A percentile compares a stretch with the other conserved stretches of the same genome.
Evolutionary conservation across 306 rosid genomes (phyloP).

Genomic region (Begonia fuchsioides): DNA sequence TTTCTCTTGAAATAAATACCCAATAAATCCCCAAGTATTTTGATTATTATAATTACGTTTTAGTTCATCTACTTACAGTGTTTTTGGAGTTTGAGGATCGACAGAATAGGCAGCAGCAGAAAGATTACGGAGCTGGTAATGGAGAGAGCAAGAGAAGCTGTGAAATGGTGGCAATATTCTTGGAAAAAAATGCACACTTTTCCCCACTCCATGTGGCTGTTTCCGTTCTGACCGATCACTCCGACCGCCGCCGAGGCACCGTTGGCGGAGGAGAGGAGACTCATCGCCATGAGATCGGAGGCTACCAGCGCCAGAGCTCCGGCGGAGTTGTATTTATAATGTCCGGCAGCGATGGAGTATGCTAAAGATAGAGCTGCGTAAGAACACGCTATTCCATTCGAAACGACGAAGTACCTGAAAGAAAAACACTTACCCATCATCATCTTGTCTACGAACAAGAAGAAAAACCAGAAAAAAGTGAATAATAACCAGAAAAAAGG

Average conservation of each 20-base stretch:
- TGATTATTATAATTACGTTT: no score
- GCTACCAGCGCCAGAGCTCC: constrained; percentile 9
- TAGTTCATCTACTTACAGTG: constrained; percentile 6
- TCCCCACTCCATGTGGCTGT: constrained; percentile 48
- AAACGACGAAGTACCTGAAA: constrained; percentile 39
- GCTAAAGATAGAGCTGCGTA: constrained; percentile 37
- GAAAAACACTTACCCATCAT: background rate
- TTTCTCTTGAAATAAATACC: no score
- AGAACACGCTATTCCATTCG: constrained; percentile 43
- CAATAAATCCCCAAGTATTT: no score
- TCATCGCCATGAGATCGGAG: constrained; percentile 27
- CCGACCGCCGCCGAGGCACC: constrained; percentile 49
- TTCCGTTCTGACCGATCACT: constrained; percentile 29
- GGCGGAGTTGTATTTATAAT: constrained; percentile 2
- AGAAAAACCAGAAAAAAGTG: no score
- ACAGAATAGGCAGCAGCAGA: constrained; percentile 25
- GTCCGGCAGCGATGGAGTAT: constrained; percentile 10
- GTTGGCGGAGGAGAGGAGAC: constrained; percentile 34
- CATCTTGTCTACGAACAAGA: no score
- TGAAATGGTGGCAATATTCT: constrained; percentile 32
- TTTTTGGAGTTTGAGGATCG: constrained; percentile 23
- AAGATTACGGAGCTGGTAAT: constrained; percentile 25
- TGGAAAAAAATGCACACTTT: constrained; percentile 36
- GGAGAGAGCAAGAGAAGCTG: constrained; percentile 33
- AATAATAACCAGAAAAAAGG: background rate